Evolutionary conservation across 2,329 filamentous ascomycete genomes (phyloP).

Genomic region (Aspergillus latus): DNA sequence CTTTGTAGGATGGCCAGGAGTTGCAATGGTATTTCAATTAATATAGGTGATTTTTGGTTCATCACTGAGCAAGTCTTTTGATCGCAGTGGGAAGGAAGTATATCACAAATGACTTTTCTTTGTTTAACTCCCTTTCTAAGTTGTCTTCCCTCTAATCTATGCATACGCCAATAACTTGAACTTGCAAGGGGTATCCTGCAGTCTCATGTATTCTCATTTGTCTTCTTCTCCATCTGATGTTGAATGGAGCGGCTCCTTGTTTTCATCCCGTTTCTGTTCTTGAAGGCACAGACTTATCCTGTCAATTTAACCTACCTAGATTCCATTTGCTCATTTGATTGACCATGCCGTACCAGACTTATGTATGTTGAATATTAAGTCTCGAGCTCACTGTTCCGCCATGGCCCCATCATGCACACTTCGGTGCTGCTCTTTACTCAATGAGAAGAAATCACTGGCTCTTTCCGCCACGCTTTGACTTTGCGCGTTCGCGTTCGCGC

Average conservation of each 20-base stretch:
- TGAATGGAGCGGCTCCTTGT: slow-evolving; percentile 6
- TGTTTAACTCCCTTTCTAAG: too few relatives aligned
- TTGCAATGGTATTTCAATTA: too few relatives aligned
- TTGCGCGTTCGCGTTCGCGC: slow-evolving; percentile 47
- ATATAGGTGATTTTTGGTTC: too few relatives aligned
- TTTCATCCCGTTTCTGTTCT: not conserved
- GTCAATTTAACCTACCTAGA: not conserved
- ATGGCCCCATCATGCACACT: not conserved
- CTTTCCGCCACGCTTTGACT: slow-evolving; percentile 39
- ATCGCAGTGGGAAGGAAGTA: too few relatives aligned
- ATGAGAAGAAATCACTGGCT: slow-evolving; percentile 27
- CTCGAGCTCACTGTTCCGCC: not conserved
- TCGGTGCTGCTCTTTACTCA: not conserved
- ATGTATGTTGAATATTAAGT: slow-evolving; percentile 33
- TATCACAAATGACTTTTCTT: too few relatives aligned
- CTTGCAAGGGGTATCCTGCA: not conserved
- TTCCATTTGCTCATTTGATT: not conserved
- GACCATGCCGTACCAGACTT: not conserved
- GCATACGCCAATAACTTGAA: too few relatives aligned
- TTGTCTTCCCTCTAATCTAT: too few relatives aligned
- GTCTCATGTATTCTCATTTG: not conserved
- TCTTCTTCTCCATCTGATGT: not conserved
- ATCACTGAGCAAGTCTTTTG: too few relatives aligned
- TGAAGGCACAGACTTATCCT: not conserved
- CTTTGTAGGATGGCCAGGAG: not conserved